Percentiles rank a stretch among this genome's conserved stretches.
These are phyloP conservation scores for Colletotrichum camelliae DNA, from an alignment of 2,329 filamentous ascomycete genomes.

Conservation along the genomic window DNA sequence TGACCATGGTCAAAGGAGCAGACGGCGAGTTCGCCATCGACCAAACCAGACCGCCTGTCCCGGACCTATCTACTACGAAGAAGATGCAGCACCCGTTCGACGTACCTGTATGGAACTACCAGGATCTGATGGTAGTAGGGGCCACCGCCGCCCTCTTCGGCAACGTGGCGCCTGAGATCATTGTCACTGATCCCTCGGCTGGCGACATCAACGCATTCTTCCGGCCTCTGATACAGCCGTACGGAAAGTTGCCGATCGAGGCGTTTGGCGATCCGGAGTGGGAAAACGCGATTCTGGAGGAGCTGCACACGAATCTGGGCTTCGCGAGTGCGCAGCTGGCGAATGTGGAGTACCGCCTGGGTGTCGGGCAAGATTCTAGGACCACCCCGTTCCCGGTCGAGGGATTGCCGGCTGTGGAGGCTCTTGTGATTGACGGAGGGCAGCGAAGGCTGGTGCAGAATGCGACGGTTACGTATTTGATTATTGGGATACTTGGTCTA, in stretches of 20 bases:
- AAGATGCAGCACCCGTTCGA: neutral
- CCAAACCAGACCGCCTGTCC: neutral
- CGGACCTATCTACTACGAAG: neutral
- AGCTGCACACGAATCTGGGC: neutral
- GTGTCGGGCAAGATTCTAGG: neutral
- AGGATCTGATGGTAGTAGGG: neutral
- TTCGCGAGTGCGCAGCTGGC: neutral
- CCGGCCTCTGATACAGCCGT: neutral
- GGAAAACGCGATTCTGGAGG: neutral
- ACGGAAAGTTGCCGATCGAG: neutral
- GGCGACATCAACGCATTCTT: neutral
- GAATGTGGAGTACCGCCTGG: neutral
- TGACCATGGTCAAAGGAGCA: neutral
- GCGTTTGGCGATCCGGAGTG: neutral
- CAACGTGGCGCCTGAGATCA: neutral
- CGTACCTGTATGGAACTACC: neutral
- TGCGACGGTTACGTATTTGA: neutral
- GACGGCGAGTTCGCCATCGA: neutral
- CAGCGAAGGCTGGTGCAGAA: neutral
- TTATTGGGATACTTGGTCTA: neutral
- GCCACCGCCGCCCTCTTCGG: neutral
- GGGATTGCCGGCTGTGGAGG: neutral
- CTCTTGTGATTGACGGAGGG: neutral
- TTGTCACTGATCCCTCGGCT: neutral
- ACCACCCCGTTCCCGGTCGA: neutral